Base-by-base conservation (phyloP, 257 asterid species). In the Rehmannia glutinosa region DNA sequence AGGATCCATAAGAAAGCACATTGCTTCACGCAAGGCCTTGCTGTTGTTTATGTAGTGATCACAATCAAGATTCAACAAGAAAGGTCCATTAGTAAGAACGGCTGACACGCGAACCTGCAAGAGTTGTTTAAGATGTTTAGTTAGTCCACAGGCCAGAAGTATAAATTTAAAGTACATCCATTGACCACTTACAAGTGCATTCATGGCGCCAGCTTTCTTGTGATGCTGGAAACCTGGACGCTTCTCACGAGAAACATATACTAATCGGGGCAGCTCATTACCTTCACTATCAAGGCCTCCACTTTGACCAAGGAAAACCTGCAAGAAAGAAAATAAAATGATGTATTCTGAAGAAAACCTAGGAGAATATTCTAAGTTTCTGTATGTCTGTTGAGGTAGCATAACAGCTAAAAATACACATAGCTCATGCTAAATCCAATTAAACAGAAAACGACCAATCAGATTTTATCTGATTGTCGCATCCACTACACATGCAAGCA, bases 161-260 rank as follows among this genome's bases (percentile, higher is more conserved):
- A 45, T 1, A 33, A 38, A 54, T 15, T 28, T 6, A 42, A 28
- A 39, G n/a, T 28, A 55, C 47, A 62, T 30, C 52, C n/a, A 8
- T 56, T 25, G 49, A 60, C 73, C 60, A 83, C 95, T 86, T 78
- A 91, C 96, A 72, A 91, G 91, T 73, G 97, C 81, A 88, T 91
- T 91, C 97, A 91, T 91, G 41, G 97, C 97, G 77, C 97, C 97
- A 39, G 97, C 97, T 79, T 91, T 91, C 83, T 91, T 91, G 82
- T 91, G 97, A 83, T 88, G 96, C 78, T 88, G 92, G 83, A 88
- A 91, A 12, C 97, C 97, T 36, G 97, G 96, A 36, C 97, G 92
- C 81, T 91, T 91, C 81, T 91, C 97, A 91, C 97, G 97, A n/a
- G n/a, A 80, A 75, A 91, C 97, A 79, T 88, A 91, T 54, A 91